Evolutionary conservation across 148 eudicot species (phyloP), one percentile per base, ranked within the genome.

Genomic region (Chenopodium suecicum): DNA sequence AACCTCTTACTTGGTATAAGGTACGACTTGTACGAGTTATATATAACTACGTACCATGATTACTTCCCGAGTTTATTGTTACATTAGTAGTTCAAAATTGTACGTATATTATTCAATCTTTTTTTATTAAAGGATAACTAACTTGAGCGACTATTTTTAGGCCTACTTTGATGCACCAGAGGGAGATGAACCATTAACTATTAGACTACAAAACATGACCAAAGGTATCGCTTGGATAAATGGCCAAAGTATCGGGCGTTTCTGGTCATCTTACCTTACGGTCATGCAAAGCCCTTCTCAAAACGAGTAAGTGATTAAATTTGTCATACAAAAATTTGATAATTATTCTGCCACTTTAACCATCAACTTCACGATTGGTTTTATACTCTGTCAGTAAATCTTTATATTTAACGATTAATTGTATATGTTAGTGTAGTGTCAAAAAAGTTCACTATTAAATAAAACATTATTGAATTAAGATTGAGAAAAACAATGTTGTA

Each of bases 1-100:
- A 85, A 56, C 84, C 94, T 63, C 47, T 91, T 48, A 90, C 99
- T 67, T 95, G 99, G 99, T 95, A 92, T 81, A 95, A 88, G 98
- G 98, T 95, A 91, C 7, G 16, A 14, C 67, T 16, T 29, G 0
- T 27, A 27, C 29, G 29, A 27, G 29, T 27, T 27, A 27, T 27
- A 27, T 27, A 27, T 27, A 27, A 27, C 29, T 27, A 27, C 29
- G 29, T 27, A 27, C 29, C 29, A 50, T 10, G 54, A 41, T 41
- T 41, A 41, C 1, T 50, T 50, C 0, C 2, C 3, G 12, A 2
- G 54, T 50, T 11, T 50, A 50, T 50, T 50, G 54, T 50, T 50
- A 50, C 54, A 50, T 50, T 50, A 50, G 12, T 50, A 50, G 54
- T 50, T 50, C 54, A 56, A 56, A 56, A 56, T 56, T 56, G 22